phyloP scores from a whole-genome alignment of 805 yeast genomes.

The Starmerella floricola region DNA sequence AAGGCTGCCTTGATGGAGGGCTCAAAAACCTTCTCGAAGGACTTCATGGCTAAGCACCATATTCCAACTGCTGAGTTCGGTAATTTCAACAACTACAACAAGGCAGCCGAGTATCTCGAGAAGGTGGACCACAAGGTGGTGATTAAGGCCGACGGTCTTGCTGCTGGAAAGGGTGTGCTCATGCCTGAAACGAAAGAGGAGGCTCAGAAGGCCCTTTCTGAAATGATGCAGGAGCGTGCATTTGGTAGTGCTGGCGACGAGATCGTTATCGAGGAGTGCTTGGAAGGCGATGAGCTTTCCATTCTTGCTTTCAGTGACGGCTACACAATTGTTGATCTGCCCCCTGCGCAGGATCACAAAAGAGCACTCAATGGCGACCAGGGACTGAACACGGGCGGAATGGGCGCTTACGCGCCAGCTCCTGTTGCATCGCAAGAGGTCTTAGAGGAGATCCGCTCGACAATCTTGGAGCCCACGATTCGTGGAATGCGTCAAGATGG shows the following conservation, averaged over 20 bases:
- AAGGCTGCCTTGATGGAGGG: conserved; percentile 94
- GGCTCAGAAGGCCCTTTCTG: conserved; percentile 71
- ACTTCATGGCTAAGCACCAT: conserved; percentile 79
- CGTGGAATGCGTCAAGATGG: conserved; percentile 95
- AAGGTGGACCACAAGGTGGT: conserved; percentile 64
- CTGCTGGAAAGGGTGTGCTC: conserved; percentile 97
- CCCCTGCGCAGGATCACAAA: conserved; percentile 98
- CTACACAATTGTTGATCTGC: conserved; percentile 76
- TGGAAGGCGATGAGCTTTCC: conserved; percentile 94
- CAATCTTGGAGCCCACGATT: conserved; percentile 80
- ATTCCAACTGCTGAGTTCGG: conserved; percentile 91
- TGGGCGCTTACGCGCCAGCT: conserved; percentile 99
- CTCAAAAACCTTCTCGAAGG: conserved; percentile 86
- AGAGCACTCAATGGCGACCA: conserved; percentile 85
- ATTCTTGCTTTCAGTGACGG: conserved; percentile 90
- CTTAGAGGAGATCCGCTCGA: conserved; percentile 53
- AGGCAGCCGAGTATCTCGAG: conserved; percentile 60
- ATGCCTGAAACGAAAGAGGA: conserved; percentile 77
- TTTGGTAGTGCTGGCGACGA: conserved; percentile 93
- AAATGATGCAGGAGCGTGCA: conserved; percentile 77
- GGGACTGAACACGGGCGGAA: conserved; percentile 97
- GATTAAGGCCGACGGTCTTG: conserved; percentile 93
- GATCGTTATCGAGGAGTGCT: conserved; percentile 87
- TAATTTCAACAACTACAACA: conserved; percentile 65
- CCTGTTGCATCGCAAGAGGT: conserved; percentile 79